Base-by-base conservation (phyloP, 2,329 filamentous ascomycete species). In the Neocatenulostroma microsporum region DNA sequence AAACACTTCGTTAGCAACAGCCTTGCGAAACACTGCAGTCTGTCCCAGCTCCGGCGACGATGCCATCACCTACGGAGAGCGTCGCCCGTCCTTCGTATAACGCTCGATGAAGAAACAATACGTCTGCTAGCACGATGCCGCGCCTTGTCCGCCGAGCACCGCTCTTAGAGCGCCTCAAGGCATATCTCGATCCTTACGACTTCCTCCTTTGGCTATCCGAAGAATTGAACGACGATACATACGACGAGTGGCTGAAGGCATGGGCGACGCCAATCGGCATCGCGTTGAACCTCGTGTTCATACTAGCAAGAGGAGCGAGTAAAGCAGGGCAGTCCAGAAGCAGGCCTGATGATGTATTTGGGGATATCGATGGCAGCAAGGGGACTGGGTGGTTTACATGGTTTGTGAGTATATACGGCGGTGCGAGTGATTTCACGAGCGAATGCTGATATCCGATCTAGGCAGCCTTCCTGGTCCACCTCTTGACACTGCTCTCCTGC, bases 201-300 rank as follows among this genome's bases (percentile, higher is more conserved):
- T 84, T 89, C 55, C 66, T 91, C 36, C 76, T 98, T 13, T 94
- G 86, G 83, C 63, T 94, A 2, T 93, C 85, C 0, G 89, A 96
- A 59, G 85, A 94, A 63, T 74, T 98, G 42, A 88, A 95, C 58
- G 86, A 86, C 19, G 80, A 82, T 55, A 84, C 94, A 51, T 93
- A 87, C 79, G 84, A 95, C 50, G 85, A 89, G 14, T 67, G 76
- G 42, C 68, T 78, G 44, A 81, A 84, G 48, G 66, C 78, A 23
- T 82, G 85, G 60, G 83, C 85, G 18, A 75, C 78, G 4, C 79
- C 84, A 34, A 67, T 94, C 13, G 89, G 87, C 4, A 50, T 94
- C 19, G 73, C 58, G 1, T 68, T 88, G 51, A 96, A 96, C 61
- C 64, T 94, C 26, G 49, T 81, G 21, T 89, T 94, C 57, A 68